Percentiles rank a stretch among this genome's conserved stretches.
Conservation (phyloP, 257 asterid genomes). For the Solanum lycopersicoides region DNA sequence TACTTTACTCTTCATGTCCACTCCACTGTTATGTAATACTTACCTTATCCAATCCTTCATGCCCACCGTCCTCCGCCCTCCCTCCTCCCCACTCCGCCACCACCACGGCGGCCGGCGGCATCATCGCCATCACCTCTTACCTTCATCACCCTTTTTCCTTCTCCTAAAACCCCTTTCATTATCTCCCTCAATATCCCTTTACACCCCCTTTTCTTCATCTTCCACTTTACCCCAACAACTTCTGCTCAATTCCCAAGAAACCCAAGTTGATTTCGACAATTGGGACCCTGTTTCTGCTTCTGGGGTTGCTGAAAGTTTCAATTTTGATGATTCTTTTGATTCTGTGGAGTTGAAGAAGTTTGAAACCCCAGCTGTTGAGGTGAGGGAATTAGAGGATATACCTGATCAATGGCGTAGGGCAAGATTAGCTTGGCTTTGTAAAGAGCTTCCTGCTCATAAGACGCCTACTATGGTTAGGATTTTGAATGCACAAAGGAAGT, state of each 20-base stretch:
- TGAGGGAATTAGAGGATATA: slow-evolving; percentile 69
- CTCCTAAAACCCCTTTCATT: slow-evolving; percentile 11
- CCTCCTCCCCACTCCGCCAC: slow-evolving; percentile 13
- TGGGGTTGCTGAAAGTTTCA: slow-evolving; percentile 22
- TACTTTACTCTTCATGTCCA: background rate
- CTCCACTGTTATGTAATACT: background rate
- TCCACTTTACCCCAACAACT: slow-evolving; percentile 5
- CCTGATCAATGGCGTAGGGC: slow-evolving; percentile 97
- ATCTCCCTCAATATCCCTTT: background rate
- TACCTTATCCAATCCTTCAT: slow-evolving; percentile 1
- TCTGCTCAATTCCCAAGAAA: slow-evolving; percentile 3
- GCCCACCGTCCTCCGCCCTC: slow-evolving; percentile 4
- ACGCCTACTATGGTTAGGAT: slow-evolving; percentile 49
- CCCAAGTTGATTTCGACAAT: slow-evolving; percentile 1
- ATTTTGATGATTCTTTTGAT: slow-evolving; percentile 44
- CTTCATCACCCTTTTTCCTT: background rate
- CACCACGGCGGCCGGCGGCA: slow-evolving; percentile 2
- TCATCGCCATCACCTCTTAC: background rate
- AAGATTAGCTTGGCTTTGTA: slow-evolving; percentile 94
- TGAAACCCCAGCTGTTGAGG: slow-evolving; percentile 53
- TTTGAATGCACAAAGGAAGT: slow-evolving; percentile 82
- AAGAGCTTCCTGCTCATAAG: slow-evolving; percentile 81
- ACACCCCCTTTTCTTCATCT: slow-evolving; percentile 15
- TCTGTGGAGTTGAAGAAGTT: slow-evolving; percentile 25
- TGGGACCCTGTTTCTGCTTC: slow-evolving; percentile 5